Evolutionary conservation across 2,329 filamentous ascomycete genomes (phyloP).

Genomic region (Zymoseptoria passerinii): DNA sequence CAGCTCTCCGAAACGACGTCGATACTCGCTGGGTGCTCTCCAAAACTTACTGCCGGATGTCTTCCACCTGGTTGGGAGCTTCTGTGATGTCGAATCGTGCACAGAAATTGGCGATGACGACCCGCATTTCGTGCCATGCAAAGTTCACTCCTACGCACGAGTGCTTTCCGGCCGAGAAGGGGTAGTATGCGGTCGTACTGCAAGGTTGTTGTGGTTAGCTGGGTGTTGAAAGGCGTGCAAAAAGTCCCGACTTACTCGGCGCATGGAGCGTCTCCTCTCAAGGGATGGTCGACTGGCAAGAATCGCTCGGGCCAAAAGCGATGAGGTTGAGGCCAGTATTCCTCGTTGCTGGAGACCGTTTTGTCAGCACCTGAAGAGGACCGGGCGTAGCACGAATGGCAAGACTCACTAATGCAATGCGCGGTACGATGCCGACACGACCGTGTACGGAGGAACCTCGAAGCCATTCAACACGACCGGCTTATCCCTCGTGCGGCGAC

Average conservation of each 20-base stretch:
- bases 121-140: slow-evolving; percentile 5
- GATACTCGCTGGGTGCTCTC: background rate
- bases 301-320: slow-evolving; percentile 8
- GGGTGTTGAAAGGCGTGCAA: no score
- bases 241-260: background rate
- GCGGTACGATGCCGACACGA: slow-evolving; percentile 9
- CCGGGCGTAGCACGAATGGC: no score
- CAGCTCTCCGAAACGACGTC: background rate
- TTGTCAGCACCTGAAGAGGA: background rate
- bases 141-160: slow-evolving; percentile 6
- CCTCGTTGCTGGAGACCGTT: slow-evolving; percentile 1
- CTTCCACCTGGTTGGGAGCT: slow-evolving; percentile 4
- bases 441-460: slow-evolving; percentile 4
- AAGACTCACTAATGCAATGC: background rate
- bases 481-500: background rate
- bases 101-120: slow-evolving; percentile 3
- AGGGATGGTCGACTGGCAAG: slow-evolving; percentile 1
- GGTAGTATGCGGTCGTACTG: slow-evolving; percentile 3
- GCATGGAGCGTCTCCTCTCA: slow-evolving; percentile 3
- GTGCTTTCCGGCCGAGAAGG: slow-evolving; percentile 6
- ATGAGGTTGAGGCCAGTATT: slow-evolving; percentile 6
- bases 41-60: slow-evolving; percentile 3
- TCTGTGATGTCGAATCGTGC: slow-evolving; percentile 3
- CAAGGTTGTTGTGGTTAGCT: background rate
- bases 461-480: background rate